Base-by-base conservation (phyloP, 345 rosid species). In the Limnanthes douglasii region DNA sequence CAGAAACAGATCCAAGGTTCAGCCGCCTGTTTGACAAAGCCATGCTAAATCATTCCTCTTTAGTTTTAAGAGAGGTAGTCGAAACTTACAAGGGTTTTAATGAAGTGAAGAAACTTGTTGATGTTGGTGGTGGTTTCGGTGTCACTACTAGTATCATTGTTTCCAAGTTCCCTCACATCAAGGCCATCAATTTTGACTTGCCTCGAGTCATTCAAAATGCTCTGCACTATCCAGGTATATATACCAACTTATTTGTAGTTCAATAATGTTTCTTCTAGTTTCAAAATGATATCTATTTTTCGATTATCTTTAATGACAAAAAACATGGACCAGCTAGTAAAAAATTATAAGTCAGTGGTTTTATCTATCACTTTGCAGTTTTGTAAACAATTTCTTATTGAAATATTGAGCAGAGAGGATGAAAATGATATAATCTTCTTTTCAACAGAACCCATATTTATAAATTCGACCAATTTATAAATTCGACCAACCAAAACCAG, bases 61-160 rank as follows among this genome's bases (percentile, higher is more conserved):
- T 75, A 0, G 60, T 72, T 1, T 56, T 75, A 34, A 78, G 59
- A 48, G 60, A 65, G 43, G 49, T 72, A 34, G 65, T 72, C 3
- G 75, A 82, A 25, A 47, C 47, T 0, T 78, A 74, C 51, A 25
- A 56, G 2, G 86, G 95, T 2, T 72, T 83, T 15, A 60, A 63
- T 4, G 69, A 50, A 28, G 53, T 83, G 18, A 19, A 25, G 2
- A 49, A 54, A 0, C 22, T 78, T 3, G 92, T 75, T 1, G 92
- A 83, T 40, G 92, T 78, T 0, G 92, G 86, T 21, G 92, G 92
- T 0, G 75, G 92, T 16, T 65, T 62, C 13, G 86, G 92, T 3
- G 55, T 68, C 24, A 55, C 70, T 0, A 53, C 75, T 6, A 43
- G 30, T 36, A 53, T 66, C 23, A 70, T 80, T 12, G 48, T 70